Conservation (phyloP, 352 stramenopile species). For the Pythium biforme region DNA sequence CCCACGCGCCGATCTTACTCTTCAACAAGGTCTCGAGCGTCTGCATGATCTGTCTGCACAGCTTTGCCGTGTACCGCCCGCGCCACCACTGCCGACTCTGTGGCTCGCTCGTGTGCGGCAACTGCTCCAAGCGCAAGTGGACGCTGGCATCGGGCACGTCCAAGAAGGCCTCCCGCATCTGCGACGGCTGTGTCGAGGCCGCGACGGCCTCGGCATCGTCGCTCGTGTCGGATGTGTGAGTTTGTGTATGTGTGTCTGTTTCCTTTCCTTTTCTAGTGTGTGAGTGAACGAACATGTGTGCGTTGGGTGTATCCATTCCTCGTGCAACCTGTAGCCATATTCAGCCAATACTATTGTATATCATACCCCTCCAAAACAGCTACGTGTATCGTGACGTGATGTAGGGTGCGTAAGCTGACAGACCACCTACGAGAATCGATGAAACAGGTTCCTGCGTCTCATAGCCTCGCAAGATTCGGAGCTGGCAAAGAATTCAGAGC, state of each 20-base stretch:
- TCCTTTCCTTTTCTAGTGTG: neutral
- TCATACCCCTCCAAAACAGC: slow-evolving; percentile 1
- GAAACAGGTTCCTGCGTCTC: neutral
- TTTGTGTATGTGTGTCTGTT: slow-evolving; percentile 6
- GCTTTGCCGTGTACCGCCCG: slow-evolving; percentile 79
- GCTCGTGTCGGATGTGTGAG: slow-evolving; percentile 19
- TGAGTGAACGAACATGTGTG: no score
- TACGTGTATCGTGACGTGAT: neutral
- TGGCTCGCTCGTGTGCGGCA: slow-evolving; percentile 76
- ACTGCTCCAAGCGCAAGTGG: slow-evolving; percentile 81
- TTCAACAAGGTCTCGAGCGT: slow-evolving; percentile 86
- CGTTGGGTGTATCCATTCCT: slow-evolving; percentile 5
- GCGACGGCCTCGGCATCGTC: slow-evolving; percentile 28
- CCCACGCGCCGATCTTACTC: slow-evolving; percentile 83
- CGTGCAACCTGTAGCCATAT: neutral
- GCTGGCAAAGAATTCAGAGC: no score
- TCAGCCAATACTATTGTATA: slow-evolving; percentile 1
- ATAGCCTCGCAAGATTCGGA: neutral
- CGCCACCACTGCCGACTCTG: slow-evolving; percentile 84
- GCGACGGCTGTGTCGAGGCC: slow-evolving; percentile 59
- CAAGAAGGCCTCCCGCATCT: slow-evolving; percentile 80
- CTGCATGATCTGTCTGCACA: slow-evolving; percentile 82
- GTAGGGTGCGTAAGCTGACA: neutral
- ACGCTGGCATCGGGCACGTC: slow-evolving; percentile 70
- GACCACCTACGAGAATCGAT: neutral